Base-by-base conservation (phyloP, 371 early-diverging fungal species). In the Mortierella sp. region DNA sequence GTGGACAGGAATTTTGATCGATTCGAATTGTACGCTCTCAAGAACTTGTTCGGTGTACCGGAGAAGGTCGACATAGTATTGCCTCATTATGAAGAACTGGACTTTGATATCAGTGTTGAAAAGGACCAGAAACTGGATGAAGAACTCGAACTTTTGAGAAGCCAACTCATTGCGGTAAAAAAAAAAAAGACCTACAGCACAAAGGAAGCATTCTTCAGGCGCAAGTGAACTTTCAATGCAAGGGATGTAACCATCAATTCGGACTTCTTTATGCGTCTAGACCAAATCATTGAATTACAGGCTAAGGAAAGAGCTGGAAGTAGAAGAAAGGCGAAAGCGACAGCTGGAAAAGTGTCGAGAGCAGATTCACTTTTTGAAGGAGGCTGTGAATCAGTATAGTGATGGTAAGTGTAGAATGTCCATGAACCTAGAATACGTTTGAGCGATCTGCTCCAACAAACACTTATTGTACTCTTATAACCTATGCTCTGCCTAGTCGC, bases 1-100 rank as follows among this genome's bases (percentile, higher is more conserved):
- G 86, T 92, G 47, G 93, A 92, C 67, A 87, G 86, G 61, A 83
- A 86, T 60, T 92, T 91, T 82, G 93, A 92, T 71, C 83, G 86
- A 30, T 91, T 90, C 61, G 92, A 93, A 66, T 66, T 91, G n/a
- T 92, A 88, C 54, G 85, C 83, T 1, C 79, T 89, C 54, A 84
- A 87, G 52, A 90, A 89, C 53, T 81, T 92, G 59, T 91, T 93
- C 55, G 83, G 81, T 23, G 73, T 91, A 18, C 89, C 88, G 2
- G 72, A 78, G 23, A 82, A 86, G 19, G 76, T 89, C 14, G 66
- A 67, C 30, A 65, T 89, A 31, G 69, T 76, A 10, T 69, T 89
- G 2, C 82, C 84, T 1, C 85, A 86, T 50, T 80, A 85, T 50
- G 80, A 86, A 72, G 83, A 82, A 3, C 49, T 80, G 51, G 82